Evolutionary conservation across 768 basidiomycete genomes (phyloP).

Genomic region (Suillus alpinus): DNA sequence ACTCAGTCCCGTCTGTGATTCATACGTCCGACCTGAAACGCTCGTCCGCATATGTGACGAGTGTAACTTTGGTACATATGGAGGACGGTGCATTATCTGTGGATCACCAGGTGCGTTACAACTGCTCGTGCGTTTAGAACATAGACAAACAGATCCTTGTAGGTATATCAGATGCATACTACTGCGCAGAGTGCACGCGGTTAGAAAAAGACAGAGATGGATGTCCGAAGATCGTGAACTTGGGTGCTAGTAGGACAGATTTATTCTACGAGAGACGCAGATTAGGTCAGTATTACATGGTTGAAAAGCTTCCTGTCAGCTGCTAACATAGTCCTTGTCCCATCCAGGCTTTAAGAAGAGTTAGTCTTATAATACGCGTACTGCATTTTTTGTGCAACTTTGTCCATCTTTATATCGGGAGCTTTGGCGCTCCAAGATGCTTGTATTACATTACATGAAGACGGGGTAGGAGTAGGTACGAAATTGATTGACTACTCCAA

Average conservation of each 20-base stretch:
- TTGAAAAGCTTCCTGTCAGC: not conserved
- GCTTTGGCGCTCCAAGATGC: not conserved
- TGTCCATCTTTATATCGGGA: not conserved
- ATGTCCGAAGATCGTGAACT: constrained; percentile 96
- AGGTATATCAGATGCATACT: constrained; percentile 99
- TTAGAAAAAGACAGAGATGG: constrained; percentile 97
- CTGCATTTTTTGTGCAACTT: not conserved
- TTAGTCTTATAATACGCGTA: constrained; percentile 9
- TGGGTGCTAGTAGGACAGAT: constrained; percentile 92
- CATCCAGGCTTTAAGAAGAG: constrained; percentile 32
- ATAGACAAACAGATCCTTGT: not conserved
- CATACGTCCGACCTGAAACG: constrained; percentile 97
- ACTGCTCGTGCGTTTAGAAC: not conserved
- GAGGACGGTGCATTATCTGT: constrained; percentile 97
- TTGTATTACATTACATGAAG: not conserved
- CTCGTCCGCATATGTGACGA: constrained; percentile 98
- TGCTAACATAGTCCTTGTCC: not conserved
- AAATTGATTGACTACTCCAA: no score
- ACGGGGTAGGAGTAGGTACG: not conserved
- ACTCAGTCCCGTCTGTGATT: constrained; percentile 93
- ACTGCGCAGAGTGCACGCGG: constrained; percentile 96
- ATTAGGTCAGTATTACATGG: constrained; percentile 49
- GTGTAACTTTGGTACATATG: constrained; percentile 98
- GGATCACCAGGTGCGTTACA: constrained; percentile 77
- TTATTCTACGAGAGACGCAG: constrained; percentile 89